These are phyloP conservation scores for Cymbopogon citratus DNA, from an alignment of 176 grass and related monocot species.

Conservation along the genomic window DNA sequence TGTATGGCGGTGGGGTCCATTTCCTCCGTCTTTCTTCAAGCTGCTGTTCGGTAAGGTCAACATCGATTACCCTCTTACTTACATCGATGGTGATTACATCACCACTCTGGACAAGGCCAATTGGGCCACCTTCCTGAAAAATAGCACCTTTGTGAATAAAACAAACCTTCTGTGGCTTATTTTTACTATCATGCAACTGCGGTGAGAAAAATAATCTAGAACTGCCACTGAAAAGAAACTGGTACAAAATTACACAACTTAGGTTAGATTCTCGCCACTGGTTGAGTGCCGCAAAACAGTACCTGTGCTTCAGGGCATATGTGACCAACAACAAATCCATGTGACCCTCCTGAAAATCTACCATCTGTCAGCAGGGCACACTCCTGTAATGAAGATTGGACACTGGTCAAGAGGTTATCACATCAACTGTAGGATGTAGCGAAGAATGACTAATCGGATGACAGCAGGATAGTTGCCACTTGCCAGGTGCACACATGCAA, in stretches of 20 bases:
- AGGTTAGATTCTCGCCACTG: neutral
- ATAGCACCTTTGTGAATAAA: conserved; percentile 29
- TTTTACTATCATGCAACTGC: conserved; percentile 12
- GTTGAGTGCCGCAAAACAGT: conserved; percentile 7
- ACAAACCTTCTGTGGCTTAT: neutral
- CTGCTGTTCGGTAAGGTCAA: conserved; percentile 56
- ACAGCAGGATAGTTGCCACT: neutral
- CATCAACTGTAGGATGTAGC: neutral
- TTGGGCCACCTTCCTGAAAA: conserved; percentile 85
- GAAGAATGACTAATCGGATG: neutral
- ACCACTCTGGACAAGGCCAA: conserved; percentile 76
- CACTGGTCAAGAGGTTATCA: neutral
- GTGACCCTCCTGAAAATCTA: conserved; percentile 96
- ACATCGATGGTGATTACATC: conserved; percentile 90
- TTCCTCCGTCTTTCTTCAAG: conserved; percentile 61
- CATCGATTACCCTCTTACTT: conserved; percentile 64
- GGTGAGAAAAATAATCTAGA: neutral
- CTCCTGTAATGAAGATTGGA: conserved; percentile 49
- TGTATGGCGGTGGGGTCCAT: conserved; percentile 57
- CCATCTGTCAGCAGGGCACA: conserved; percentile 94
- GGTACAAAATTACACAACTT: neutral
- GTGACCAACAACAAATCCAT: conserved; percentile 98
- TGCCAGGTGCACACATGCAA: neutral
- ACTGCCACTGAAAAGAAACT: neutral
- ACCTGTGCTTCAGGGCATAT: conserved; percentile 99